A percentile compares a stretch with the other conserved stretches of the same genome.
Conservation (phyloP, 306 rosid genomes). For the Purshia tridentata region DNA sequence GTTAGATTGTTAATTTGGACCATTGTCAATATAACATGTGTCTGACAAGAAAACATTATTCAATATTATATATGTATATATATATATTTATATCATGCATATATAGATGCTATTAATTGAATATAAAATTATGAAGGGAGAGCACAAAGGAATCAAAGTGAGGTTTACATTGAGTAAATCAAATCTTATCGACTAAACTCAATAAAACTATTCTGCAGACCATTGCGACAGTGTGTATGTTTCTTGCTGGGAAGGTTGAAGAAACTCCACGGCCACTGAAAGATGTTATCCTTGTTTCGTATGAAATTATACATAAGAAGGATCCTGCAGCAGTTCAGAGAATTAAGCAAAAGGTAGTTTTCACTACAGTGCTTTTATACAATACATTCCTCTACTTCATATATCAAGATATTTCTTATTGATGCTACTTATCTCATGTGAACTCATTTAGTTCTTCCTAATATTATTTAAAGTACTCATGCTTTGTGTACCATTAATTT, state of each 20-base stretch:
- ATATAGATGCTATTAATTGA: no score
- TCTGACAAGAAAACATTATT: no score
- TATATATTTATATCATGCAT: no score
- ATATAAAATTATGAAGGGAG: background rate
- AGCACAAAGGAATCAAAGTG: background rate
- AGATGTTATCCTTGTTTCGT: constrained; percentile 92
- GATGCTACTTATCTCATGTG: background rate
- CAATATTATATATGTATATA: no score
- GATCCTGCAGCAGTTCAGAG: constrained; percentile 85
- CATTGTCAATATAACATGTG: no score
- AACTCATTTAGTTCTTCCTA: background rate
- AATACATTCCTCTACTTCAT: background rate
- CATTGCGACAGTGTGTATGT: constrained; percentile 96
- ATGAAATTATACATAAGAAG: constrained; percentile 88
- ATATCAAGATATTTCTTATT: constrained; percentile 1
- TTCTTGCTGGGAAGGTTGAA: constrained; percentile 99
- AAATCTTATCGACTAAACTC: constrained; percentile 27
- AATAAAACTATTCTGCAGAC: constrained; percentile 60
- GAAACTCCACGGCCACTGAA: constrained; percentile 97
- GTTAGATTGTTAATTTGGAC: no score
- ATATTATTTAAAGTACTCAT: background rate
- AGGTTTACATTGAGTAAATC: constrained; percentile 10
- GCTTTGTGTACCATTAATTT: background rate
- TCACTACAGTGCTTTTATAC: constrained; percentile 6
- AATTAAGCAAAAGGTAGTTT: constrained; percentile 86